These are phyloP conservation scores for Populus simonii DNA, from an alignment of 345 rosid species.

Conservation along the genomic window DNA sequence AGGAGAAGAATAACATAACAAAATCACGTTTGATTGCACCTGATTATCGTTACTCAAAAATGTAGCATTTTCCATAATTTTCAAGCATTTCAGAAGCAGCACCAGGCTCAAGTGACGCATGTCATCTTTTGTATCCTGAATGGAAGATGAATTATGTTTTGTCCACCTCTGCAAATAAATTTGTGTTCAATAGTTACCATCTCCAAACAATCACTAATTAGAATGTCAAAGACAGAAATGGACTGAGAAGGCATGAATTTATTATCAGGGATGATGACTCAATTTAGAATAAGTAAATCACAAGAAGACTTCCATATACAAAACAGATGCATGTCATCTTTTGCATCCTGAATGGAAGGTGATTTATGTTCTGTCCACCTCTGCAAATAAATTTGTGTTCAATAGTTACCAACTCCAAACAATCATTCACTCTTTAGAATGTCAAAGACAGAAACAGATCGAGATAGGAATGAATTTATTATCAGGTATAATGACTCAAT, in stretches of 20 bases:
- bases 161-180: slow-evolving; percentile 49
- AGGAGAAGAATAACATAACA: slow-evolving; percentile 11
- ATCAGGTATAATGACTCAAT: not conserved
- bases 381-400: slow-evolving; percentile 34
- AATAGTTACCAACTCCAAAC: slow-evolving; percentile 5
- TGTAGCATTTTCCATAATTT: slow-evolving; percentile 96
- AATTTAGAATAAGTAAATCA: not conserved
- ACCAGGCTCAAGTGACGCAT: slow-evolving; percentile 42
- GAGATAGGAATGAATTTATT: not conserved
- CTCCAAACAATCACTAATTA: slow-evolving; percentile 7
- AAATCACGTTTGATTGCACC: slow-evolving; percentile 37
- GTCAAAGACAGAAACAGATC: not conserved
- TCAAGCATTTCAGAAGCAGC: slow-evolving; percentile 73
- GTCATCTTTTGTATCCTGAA: slow-evolving; percentile 41
- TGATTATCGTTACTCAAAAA: slow-evolving; percentile 85
- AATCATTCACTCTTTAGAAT: not conserved
- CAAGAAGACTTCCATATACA: not conserved
- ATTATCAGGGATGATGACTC: not conserved
- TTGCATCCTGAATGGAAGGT: slow-evolving; percentile 34
- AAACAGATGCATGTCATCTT: slow-evolving; percentile 37
- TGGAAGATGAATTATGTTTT: slow-evolving; percentile 25
- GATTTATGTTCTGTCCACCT: slow-evolving; percentile 36
- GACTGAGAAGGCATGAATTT: not conserved
- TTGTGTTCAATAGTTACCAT: not conserved
- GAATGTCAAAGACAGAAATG: not conserved